Base-by-base conservation (phyloP, 441 rosid genomes). In the Geranium incanum region DNA sequence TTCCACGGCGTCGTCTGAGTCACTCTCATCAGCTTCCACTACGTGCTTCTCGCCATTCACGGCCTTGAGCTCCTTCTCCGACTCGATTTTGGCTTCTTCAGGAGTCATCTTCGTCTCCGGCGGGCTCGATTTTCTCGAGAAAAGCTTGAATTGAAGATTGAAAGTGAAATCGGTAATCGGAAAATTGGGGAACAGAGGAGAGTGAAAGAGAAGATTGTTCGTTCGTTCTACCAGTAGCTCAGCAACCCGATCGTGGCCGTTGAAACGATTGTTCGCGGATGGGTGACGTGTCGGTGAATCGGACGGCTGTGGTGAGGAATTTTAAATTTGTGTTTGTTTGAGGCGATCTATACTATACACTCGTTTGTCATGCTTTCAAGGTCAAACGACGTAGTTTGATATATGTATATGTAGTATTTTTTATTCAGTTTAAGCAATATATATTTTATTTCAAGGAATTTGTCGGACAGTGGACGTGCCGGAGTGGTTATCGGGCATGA, bases 401-500 rank as follows among this genome's bases (percentile, higher is more conserved):
- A 28, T 28, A 28, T 28, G 33, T 2, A 2, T 28, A 28, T 28
- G 3, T 28, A 28, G 33, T 28, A 1, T 28, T 28, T 28, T 28
- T 28, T 28, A 28, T 28, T 28, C 33, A 28, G 33, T 28, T 28
- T 28, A 28, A 28, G 33, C 21, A 28, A 28, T 28, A 28, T 28
- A 28, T 28, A 0, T 1, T 1, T 1, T 28, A 28, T 28, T 28
- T 28, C 33, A 28, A 28, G 33, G 33, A 28, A 28, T 1, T 28
- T 0, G 3, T 28, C 33, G 1, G 3, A 28, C 33, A 0, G 90
- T 85, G 87, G 78, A 73, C 86, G 83, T 85, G 89, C 86, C 86
- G 84, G 87, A 87, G 87, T 82, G 87, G 87, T 84, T 82, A 84
- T 87, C 86, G 87, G 85, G 86, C 91, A 88, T 87, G 91, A 86